Base-by-base conservation (phyloP, 2,329 filamentous ascomycete genomes). In the Alternaria postmessia region DNA sequence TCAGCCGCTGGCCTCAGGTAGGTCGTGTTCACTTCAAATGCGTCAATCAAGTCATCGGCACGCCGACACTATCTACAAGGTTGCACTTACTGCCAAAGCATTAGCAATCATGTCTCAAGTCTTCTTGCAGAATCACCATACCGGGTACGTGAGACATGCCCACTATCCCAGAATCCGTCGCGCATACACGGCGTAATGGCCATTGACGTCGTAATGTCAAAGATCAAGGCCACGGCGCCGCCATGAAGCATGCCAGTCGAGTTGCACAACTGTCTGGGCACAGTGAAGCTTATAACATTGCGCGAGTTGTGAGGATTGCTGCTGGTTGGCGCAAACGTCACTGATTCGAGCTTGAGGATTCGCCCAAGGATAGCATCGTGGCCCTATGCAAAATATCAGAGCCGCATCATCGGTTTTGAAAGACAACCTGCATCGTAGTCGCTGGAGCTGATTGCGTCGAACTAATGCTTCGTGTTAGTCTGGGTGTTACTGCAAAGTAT, bases 161-260 rank as follows among this genome's bases (percentile, higher is more conserved):
- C 81, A n/a, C 74, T 70, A 46, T 82, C 73, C 81, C 81, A 84
- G 49, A 79, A 80, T 1, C 74, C 76, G 3, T 75, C 68, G n/a
- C 60, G 63, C 5, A 71, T 66, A 18, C 69, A 66, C 4, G 75
- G 69, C 6, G 62, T 66, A 16, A 81, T 71, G 6, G 80, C 74
- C 7, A 80, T 70, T 7, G 78, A 81, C 1, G 82, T 84, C 55
- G 81, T 80, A 74, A 87, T 83, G 67, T 88, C 86, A 60, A 86
- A 85, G 43, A 87, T 83, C 5, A 85, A 75, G 0, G 83, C 81
- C 2, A 84, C 83, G 3, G 83, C 84, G 7, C 84, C 85, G 20
- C 85, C 85, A 67, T 87, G 85, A 63, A 87, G 78, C 32, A 81
- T 83, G 2, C 79, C 79, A 32, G 78, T 76, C 44, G 55, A 39